These are phyloP conservation scores for Thalassiosira mediterranea DNA, from an alignment of 352 stramenopile genomes.

Conservation along the genomic window DNA sequence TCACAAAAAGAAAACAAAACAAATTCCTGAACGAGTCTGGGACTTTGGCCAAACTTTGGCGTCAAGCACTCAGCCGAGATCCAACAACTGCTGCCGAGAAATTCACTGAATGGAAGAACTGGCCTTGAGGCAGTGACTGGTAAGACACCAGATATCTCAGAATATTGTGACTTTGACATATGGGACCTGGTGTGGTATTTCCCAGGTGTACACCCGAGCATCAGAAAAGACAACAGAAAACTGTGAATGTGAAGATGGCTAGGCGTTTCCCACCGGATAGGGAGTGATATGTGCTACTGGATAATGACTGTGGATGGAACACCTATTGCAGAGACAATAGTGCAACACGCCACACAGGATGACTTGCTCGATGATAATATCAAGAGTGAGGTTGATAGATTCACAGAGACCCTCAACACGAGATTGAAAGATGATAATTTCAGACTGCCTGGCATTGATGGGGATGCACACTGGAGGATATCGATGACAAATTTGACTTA, in stretches of 20 bases:
- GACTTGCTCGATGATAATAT: constrained; percentile 10
- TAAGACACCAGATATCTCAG: constrained; percentile 56
- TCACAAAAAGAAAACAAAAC: too few species aligned
- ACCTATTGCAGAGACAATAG: constrained; percentile 9
- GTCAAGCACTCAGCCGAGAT: constrained; percentile 13
- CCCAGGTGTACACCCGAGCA: not conserved
- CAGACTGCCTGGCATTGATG: not conserved
- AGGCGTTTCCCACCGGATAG: constrained; percentile 17
- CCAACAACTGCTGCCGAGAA: constrained; percentile 10
- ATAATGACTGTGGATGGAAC: constrained; percentile 11
- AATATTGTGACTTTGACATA: constrained; percentile 56
- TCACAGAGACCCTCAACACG: constrained; percentile 1
- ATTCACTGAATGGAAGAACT: not conserved
- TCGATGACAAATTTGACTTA: too few species aligned
- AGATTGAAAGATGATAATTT: constrained; percentile 23
- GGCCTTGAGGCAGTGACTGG: constrained; percentile 40
- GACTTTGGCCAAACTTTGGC: constrained; percentile 29
- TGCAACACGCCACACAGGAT: constrained; percentile 20
- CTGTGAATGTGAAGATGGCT: constrained; percentile 14
- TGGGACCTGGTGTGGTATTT: constrained; percentile 56
- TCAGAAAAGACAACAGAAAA: not conserved
- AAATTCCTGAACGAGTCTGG: constrained; percentile 31
- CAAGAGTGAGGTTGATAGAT: constrained; percentile 2
- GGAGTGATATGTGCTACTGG: constrained; percentile 37
- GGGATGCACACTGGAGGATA: not conserved